Conservation (phyloP, 1,284 basidiomycete genomes). For the Ceratobasidium sp. region DNA sequence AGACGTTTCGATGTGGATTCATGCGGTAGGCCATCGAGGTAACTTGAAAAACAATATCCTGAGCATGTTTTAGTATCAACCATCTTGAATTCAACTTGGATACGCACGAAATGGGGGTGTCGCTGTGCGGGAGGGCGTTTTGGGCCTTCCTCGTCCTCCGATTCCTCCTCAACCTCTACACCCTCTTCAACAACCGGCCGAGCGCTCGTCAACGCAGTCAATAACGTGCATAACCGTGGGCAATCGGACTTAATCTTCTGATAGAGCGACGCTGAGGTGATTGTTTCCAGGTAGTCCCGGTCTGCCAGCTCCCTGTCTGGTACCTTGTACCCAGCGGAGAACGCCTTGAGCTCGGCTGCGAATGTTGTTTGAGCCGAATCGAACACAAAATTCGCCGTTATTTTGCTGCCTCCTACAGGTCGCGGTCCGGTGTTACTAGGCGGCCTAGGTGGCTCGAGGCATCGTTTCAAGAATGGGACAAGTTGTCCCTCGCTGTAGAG, state of each 20-base stretch:
- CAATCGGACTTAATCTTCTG: neutral
- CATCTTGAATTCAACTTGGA: neutral
- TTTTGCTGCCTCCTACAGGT: conserved; percentile 6
- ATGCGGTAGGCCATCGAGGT: conserved; percentile 3
- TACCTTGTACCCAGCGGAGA: neutral
- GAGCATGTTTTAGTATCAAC: neutral
- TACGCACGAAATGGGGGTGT: conserved; percentile 8
- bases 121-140: neutral
- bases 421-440: neutral
- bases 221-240: neutral
- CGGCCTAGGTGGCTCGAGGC: neutral
- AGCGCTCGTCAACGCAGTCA: neutral
- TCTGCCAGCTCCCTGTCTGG: neutral
- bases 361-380: neutral
- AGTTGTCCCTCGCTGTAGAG: neutral
- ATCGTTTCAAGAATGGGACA: neutral
- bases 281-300: neutral
- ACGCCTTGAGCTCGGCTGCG: neutral
- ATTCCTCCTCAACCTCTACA: neutral
- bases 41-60: conserved; percentile 13
- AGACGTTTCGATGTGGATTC: neutral
- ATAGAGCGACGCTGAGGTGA: neutral
- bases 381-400: neutral
- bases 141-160: neutral
- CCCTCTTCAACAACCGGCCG: neutral